Evolutionary conservation across 2,329 filamentous ascomycete genomes (phyloP).

Genomic region (Thelonectria rubi): DNA sequence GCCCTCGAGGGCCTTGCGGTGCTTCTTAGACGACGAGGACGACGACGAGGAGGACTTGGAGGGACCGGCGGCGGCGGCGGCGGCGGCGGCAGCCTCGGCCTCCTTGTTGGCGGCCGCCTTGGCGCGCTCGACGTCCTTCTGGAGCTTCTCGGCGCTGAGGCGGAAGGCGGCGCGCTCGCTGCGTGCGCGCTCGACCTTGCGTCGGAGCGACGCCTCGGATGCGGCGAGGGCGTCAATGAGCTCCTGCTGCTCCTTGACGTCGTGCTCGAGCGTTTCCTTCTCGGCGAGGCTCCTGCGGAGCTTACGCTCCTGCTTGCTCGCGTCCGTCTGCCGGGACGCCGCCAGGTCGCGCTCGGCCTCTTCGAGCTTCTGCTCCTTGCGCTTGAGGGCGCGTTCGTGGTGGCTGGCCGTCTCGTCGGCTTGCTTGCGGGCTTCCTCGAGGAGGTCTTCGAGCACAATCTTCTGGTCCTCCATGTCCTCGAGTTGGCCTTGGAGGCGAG

Average conservation of each 20-base stretch:
- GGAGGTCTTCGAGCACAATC: constrained; percentile 64
- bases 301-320: constrained; percentile 65
- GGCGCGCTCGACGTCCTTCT: constrained; percentile 59
- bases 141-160: constrained; percentile 63
- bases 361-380: constrained; percentile 60
- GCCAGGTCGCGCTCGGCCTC: constrained; percentile 57
- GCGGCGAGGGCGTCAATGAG: constrained; percentile 66
- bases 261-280: constrained; percentile 74
- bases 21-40: constrained; percentile 24
- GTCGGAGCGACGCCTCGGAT: constrained; percentile 68
- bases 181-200: constrained; percentile 75
- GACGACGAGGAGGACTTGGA: constrained; percentile 25
- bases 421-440: constrained; percentile 63
- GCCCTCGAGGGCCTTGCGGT: constrained; percentile 44
- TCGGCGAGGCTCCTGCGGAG: constrained; percentile 71
- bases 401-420: constrained; percentile 57
- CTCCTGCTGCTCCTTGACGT: constrained; percentile 74
- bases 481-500: constrained; percentile 65
- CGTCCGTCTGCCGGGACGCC: constrained; percentile 49
- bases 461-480: constrained; percentile 68
- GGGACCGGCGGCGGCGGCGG: neutral
- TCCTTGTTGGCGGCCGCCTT: constrained; percentile 52
- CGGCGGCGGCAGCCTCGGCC: constrained; percentile 33
- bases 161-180: constrained; percentile 69
- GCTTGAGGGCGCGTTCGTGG: constrained; percentile 55